Conservation (phyloP, 768 basidiomycete genomes). For the Leccinum rimulosum region DNA sequence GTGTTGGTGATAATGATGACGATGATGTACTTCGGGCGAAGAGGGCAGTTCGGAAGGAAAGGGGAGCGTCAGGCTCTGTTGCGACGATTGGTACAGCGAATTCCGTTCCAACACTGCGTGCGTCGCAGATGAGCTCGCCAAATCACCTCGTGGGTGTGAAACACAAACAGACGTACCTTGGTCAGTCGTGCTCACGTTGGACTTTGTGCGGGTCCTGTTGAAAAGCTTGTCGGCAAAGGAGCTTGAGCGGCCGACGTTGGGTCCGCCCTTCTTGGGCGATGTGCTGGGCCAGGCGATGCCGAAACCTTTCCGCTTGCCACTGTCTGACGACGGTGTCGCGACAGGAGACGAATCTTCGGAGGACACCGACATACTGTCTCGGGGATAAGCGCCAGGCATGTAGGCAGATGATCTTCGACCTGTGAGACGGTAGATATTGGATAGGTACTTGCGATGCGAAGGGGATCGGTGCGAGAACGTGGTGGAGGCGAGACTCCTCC, state of each 20-base stretch:
- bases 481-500: conserved; percentile 32
- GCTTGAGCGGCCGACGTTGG: conserved; percentile 43
- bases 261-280: conserved; percentile 51
- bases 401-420: conserved; percentile 37
- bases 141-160: not conserved
- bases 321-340: conserved; percentile 52
- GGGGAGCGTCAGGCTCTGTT: conserved; percentile 22
- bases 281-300: conserved; percentile 47
- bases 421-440: conserved; percentile 47
- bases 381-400: conserved; percentile 42
- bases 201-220: conserved; percentile 52
- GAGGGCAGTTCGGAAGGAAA: conserved; percentile 16
- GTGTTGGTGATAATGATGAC: not conserved
- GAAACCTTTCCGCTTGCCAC: conserved; percentile 31
- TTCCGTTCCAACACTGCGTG: conserved; percentile 20
- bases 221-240: conserved; percentile 64
- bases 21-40: not conserved
- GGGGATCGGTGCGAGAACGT: conserved; percentile 53
- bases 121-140: not conserved
- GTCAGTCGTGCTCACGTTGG: conserved; percentile 44
- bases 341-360: conserved; percentile 66
- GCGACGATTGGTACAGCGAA: conserved; percentile 28
- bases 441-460: conserved; percentile 44
- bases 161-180: conserved; percentile 38
- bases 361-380: conserved; percentile 63